Percentiles rank a stretch among this genome's conserved stretches.
Evolutionary conservation across 805 yeast genomes (phyloP).

Genomic region (Lipomyces sp.): DNA sequence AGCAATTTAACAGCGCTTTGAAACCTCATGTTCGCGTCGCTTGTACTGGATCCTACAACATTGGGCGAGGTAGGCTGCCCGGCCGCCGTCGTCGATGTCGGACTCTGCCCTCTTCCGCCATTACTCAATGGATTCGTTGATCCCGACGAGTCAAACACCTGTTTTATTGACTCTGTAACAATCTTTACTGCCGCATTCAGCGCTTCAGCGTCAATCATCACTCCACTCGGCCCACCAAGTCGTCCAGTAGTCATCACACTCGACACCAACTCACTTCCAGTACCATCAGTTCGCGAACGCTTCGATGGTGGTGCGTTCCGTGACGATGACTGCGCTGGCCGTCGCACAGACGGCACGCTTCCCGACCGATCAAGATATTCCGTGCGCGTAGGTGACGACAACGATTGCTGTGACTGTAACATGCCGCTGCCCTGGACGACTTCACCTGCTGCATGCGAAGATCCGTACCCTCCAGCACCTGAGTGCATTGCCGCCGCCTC

Average conservation of each 20-base stretch:
- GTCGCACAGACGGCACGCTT: neutral
- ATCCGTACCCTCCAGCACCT: neutral
- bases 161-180: constrained; percentile 18
- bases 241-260: neutral
- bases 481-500: constrained; percentile 2
- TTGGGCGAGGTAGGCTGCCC: constrained; percentile 1
- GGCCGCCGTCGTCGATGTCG: neutral
- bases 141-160: constrained; percentile 13
- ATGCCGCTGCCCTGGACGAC: neutral
- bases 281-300: neutral
- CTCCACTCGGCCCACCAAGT: neutral
- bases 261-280: neutral
- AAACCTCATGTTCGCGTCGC: constrained; percentile 12
- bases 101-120: neutral
- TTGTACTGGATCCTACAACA: neutral
- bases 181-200: constrained; percentile 18
- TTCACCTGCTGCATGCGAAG: neutral
- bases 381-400: neutral
- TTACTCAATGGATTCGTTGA: neutral
- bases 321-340: neutral
- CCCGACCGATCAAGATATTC: neutral
- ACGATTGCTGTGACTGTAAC: neutral
- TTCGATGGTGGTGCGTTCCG: constrained; percentile 1
- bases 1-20: constrained; percentile 18
- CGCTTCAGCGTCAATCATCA: constrained; percentile 16